phyloP scores from a whole-genome alignment of 2,329 filamentous ascomycete species.

The Diaporthe capsici region DNA sequence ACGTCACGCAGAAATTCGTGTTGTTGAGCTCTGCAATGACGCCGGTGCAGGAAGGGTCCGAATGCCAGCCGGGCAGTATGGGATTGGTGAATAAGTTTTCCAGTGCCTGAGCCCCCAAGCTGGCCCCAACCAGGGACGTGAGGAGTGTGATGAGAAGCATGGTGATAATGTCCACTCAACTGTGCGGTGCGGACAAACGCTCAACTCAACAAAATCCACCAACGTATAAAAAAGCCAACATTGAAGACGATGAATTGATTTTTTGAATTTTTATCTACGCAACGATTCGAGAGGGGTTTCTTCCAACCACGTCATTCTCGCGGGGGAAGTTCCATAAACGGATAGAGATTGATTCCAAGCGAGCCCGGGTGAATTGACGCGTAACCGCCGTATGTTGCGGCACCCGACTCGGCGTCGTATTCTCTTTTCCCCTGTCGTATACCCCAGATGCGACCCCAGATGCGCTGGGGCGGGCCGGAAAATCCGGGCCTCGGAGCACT shows the following conservation, averaged over 20 bases:
- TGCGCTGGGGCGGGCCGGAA: not conserved
- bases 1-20: slow-evolving; percentile 60
- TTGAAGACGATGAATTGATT: not conserved
- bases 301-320: slow-evolving; percentile 23
- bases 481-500: not conserved
- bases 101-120: not conserved
- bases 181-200: not conserved
- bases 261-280: too few relatives aligned
- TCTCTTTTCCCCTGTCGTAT: not conserved
- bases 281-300: not conserved
- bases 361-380: not conserved
- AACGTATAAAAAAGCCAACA: not conserved
- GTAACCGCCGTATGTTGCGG: not conserved
- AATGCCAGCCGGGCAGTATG: slow-evolving; percentile 61
- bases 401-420: slow-evolving; percentile 1
- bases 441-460: not conserved
- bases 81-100: slow-evolving; percentile 52
- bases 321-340: not conserved
- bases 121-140: not conserved
- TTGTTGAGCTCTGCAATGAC: slow-evolving; percentile 53
- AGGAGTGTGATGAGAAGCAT: not conserved
- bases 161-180: not conserved
- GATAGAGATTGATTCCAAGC: not conserved
- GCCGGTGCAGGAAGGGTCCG: slow-evolving; percentile 60
- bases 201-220: too few relatives aligned